Evolutionary conservation across 176 grass and related monocot species (phyloP).

Genomic region (Phragmites australis): DNA sequence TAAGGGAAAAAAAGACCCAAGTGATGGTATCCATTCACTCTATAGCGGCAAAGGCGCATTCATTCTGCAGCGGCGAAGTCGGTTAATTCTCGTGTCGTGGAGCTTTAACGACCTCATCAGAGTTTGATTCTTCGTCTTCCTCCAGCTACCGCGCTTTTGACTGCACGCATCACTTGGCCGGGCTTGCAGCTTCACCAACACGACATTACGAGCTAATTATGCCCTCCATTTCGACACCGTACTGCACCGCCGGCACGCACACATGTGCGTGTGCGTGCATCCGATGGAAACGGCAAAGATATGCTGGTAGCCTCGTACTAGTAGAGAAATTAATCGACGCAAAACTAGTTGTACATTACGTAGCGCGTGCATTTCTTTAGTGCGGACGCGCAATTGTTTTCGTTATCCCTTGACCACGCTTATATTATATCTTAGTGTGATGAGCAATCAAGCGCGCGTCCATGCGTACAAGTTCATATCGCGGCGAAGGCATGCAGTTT

Average conservation of each 20-base stretch:
- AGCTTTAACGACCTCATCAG: slow-evolving; percentile 17
- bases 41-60: not conserved
- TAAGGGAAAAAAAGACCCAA: not conserved
- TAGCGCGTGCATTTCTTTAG: too few relatives aligned
- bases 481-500: not conserved
- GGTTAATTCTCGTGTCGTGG: slow-evolving; percentile 29
- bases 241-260: not conserved
- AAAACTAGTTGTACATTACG: too few relatives aligned
- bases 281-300: not conserved
- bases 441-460: not conserved
- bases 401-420: slow-evolving; percentile 35
- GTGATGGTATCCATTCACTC: not conserved
- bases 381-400: not conserved
- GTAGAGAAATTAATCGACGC: too few relatives aligned
- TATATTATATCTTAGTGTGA: not conserved
- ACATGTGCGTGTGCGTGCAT: not conserved
- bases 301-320: too few relatives aligned
- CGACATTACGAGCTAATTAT: not conserved
- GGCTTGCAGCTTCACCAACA: not conserved
- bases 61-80: slow-evolving; percentile 20
- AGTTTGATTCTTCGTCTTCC: not conserved
- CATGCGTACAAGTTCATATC: not conserved
- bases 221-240: not conserved
- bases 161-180: not conserved
- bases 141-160: not conserved